A percentile compares a stretch with the other conserved stretches of the same genome.
Conservation (phyloP, 176 grass and related monocot species). For the Cenchrus fungigraminus region DNA sequence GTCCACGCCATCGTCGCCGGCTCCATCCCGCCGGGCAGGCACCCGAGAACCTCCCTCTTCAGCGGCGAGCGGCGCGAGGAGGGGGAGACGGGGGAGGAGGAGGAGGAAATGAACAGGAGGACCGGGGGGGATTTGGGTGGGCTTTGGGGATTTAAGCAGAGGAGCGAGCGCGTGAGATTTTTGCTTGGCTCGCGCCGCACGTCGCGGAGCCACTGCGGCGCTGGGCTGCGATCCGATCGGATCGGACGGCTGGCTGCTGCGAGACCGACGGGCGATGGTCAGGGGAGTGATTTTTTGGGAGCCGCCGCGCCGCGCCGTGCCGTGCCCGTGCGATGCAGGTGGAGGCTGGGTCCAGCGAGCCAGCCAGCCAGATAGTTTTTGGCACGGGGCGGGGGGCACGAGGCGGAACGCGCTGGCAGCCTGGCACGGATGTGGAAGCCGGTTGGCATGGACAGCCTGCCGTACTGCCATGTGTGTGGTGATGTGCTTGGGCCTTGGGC, state of each 20-base stretch:
- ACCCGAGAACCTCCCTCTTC: background rate
- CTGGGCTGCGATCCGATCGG: background rate
- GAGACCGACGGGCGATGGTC: background rate
- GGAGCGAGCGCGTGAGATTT: constrained; percentile 28
- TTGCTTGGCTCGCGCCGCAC: background rate
- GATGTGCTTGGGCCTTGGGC: background rate
- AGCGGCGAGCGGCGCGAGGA: background rate
- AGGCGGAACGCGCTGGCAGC: background rate
- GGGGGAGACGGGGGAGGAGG: background rate
- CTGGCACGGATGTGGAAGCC: background rate
- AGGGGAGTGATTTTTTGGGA: background rate
- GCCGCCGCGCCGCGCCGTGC: background rate
- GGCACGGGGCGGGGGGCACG: constrained; percentile 8
- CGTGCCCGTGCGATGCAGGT: background rate
- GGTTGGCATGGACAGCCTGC: constrained; percentile 20
- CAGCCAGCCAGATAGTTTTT: constrained; percentile 14
- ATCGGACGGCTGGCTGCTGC: constrained; percentile 22
- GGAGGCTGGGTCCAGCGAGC: background rate
- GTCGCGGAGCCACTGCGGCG: background rate
- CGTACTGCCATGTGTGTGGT: constrained; percentile 42
- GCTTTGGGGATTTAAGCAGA: constrained; percentile 29
- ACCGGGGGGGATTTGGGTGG: constrained; percentile 17
- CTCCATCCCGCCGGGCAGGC: constrained; percentile 55
- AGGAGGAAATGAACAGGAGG: constrained; percentile 18
- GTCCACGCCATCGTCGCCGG: constrained; percentile 75